These are phyloP conservation scores for Metschnikowia picachoensis DNA, from an alignment of 805 yeast genomes.

Conservation along the genomic window DNA sequence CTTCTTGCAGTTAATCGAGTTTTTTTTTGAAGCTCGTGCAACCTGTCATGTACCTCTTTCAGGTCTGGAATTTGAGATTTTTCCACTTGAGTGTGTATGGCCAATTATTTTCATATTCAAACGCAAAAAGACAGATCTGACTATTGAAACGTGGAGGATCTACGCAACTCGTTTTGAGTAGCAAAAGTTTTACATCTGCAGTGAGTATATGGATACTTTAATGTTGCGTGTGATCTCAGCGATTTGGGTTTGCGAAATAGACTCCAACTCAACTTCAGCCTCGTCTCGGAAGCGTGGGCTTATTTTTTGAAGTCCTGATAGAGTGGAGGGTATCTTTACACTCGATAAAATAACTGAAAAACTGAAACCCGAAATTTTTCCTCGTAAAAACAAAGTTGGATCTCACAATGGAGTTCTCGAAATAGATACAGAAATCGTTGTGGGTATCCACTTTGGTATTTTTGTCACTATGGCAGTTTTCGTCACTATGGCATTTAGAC, in stretches of 20 bases:
- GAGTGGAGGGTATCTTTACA: slow-evolving; percentile 37
- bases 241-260: background rate
- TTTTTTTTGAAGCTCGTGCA: background rate
- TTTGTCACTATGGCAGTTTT: slow-evolving; percentile 33
- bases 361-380: slow-evolving; percentile 50
- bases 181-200: background rate
- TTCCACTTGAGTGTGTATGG: background rate
- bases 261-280: background rate
- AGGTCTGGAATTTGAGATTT: background rate
- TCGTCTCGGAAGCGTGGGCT: too few species aligned
- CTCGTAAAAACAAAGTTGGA: too few species aligned
- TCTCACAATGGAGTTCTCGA: slow-evolving; percentile 41
- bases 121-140: background rate
- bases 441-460: slow-evolving; percentile 45
- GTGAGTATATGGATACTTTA: background rate
- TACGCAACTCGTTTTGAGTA: background rate
- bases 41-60: background rate
- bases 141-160: background rate
- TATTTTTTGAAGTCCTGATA: slow-evolving; percentile 44
- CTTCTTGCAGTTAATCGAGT: background rate
- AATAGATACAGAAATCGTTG: slow-evolving; percentile 49
- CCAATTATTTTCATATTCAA: background rate
- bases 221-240: background rate
- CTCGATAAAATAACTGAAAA: slow-evolving; percentile 48
- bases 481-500: slow-evolving; percentile 1